A percentile compares a stretch with the other conserved stretches of the same genome.
Evolutionary conservation across 495 filamentous ascomycete species (phyloP).

Genomic region (Aspergillus homomorphus): DNA sequence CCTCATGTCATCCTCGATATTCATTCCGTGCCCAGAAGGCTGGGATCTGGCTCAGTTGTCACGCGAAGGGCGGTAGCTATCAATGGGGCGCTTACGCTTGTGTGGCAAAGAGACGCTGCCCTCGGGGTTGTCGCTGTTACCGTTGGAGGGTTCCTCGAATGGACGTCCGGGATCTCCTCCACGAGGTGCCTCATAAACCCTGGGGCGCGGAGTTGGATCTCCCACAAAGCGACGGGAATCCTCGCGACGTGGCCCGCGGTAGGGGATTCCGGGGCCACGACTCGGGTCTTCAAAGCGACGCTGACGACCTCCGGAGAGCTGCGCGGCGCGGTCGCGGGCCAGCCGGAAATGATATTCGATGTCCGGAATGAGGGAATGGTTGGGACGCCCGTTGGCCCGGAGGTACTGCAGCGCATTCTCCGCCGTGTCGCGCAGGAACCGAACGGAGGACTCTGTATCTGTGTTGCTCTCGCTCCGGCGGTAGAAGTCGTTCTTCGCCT

Average conservation of each 20-base stretch:
- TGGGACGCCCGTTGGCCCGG: constrained; percentile 17
- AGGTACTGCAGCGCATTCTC: constrained; percentile 44
- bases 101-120: constrained; percentile 2
- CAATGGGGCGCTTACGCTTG: constrained; percentile 2
- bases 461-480: constrained; percentile 7
- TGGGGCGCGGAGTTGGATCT: background rate
- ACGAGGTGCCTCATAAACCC: background rate
- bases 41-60: background rate
- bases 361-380: constrained; percentile 30
- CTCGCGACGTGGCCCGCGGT: no score
- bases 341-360: constrained; percentile 27
- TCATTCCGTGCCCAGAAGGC: background rate
- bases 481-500: constrained; percentile 40
- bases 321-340: constrained; percentile 32
- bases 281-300: constrained; percentile 35
- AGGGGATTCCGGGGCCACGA: background rate
- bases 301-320: constrained; percentile 43
- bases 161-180: background rate
- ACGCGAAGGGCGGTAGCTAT: background rate
- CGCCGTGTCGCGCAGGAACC: constrained; percentile 49
- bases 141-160: background rate
- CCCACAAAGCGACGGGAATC: background rate
- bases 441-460: constrained; percentile 29
- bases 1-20: background rate
- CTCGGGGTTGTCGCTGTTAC: background rate